Conservation (phyloP, 192 early-diverging fungal species). For the Podila epigama region DNA sequence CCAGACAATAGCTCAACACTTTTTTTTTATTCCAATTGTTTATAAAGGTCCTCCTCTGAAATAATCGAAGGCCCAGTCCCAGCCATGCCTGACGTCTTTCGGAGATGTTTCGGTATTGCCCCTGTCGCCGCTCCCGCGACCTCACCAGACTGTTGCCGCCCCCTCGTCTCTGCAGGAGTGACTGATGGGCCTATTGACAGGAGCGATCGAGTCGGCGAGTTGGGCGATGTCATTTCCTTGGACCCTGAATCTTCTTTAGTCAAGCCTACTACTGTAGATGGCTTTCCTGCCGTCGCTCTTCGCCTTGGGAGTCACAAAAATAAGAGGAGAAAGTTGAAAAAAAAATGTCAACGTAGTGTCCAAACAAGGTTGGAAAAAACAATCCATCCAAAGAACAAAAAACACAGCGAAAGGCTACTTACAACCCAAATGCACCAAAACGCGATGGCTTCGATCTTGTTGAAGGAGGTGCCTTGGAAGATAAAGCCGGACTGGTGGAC, state of each 20-base stretch:
- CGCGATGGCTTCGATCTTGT: neutral
- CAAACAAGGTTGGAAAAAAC: neutral
- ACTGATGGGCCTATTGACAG: no score
- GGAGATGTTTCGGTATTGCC: neutral
- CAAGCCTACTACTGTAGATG: no score
- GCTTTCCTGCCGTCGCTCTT: no score
- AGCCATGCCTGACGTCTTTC: neutral
- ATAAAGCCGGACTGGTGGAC: neutral
- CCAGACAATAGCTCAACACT: no score
- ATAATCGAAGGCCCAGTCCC: constrained; percentile 6
- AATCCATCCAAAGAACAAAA: neutral
- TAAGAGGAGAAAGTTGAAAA: no score
- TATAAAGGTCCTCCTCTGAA: constrained; percentile 32
- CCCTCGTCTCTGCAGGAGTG: no score
- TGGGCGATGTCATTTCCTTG: no score
- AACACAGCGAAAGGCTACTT: neutral
- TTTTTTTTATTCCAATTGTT: constrained; percentile 20
- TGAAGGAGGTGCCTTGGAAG: neutral
- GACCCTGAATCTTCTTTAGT: no score
- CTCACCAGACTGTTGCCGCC: no score
- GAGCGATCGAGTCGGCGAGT: no score
- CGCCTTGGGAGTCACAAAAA: no score
- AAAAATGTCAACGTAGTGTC: no score
- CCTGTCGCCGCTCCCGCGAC: neutral
- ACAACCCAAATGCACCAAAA: neutral